Evolutionary conservation across 495 filamentous ascomycete genomes (phyloP), one percentile per base, ranked within the genome.

Genomic region (Penicillium nucicola): DNA sequence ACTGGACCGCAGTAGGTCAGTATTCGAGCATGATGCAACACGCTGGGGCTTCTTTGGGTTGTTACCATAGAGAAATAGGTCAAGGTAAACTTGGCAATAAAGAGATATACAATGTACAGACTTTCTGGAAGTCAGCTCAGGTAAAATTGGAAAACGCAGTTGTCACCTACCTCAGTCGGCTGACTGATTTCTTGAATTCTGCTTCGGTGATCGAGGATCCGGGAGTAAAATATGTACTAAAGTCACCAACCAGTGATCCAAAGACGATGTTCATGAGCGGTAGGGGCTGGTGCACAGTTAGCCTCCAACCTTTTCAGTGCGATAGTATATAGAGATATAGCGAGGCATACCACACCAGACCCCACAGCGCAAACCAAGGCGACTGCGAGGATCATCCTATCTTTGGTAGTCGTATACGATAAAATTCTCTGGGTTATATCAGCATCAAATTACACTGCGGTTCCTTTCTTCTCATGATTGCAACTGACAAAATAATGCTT

Each of bases 261-360:
- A 79, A 76, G 11, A 79, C 48, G 38, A 77, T 69, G 34, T 67
- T 76, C 73, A 77, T 76, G 8, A 79, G 48, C 5, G 76, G 76
- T 8, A 76, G 48, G 3, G 71, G 53, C 64, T 67, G 19, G n/a
- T 28, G 5, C 7, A 15, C 11, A 9, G n/a, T 30, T 49, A 22
- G 40, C 25, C 4, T 40, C 19, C 9, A 10, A 40, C 34, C 31
- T 25, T 17, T 13, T 17, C 19, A 2, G 28, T 18, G n/a, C n/a
- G n/a, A n/a, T 33, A 7, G 15, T 28, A 28, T 6, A 9, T n/a
- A 28, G 42, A 30, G 17, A 17, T n/a, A 44, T 13, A 19, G 18
- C 35, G 7, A 50, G 20, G 10, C 25, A 0, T 28, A 28, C 25
- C 25, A 28, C 25, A 28, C 25, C 25, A 28, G 25, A 28, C 25